A percentile compares a stretch with the other conserved stretches of the same genome.
Evolutionary conservation across 495 filamentous ascomycete genomes (phyloP).

Genomic region (Darksidea phi): DNA sequence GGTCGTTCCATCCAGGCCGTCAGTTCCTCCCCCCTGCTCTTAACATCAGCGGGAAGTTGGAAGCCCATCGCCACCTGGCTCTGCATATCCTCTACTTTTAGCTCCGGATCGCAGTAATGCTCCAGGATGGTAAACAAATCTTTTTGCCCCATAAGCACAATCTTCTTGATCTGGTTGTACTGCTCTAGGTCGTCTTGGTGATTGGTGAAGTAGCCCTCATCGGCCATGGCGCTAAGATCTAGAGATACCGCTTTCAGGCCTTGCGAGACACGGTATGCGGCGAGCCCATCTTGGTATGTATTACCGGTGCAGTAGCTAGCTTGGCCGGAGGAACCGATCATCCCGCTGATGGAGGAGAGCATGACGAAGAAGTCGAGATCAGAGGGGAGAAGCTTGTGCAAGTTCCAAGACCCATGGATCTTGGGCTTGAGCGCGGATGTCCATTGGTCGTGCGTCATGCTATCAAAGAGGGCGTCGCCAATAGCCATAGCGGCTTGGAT

Average conservation of each 20-base stretch:
- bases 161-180: not conserved
- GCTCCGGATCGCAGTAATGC: conserved; percentile 3
- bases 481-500: conserved; percentile 18
- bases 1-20: not conserved
- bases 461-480: conserved; percentile 1
- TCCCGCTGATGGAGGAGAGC: conserved; percentile 21
- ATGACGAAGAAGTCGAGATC: conserved; percentile 32
- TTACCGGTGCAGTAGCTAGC: conserved; percentile 12
- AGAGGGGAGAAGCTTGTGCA: not conserved
- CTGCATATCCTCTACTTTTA: not conserved
- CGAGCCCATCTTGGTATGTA: conserved; percentile 6
- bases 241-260: not conserved
- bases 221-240: conserved; percentile 5
- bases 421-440: not conserved
- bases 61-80: conserved; percentile 2
- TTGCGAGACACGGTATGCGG: not conserved
- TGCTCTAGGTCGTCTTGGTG: no score
- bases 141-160: conserved; percentile 1
- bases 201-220: conserved; percentile 16
- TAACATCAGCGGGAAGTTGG: not conserved
- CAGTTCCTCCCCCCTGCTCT: not conserved
- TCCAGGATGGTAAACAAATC: conserved; percentile 10
- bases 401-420: conserved; percentile 14
- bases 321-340: conserved; percentile 22
- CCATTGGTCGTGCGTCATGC: conserved; percentile 13